Conservation (phyloP, 306 rosid species). For the Lagenaria siceraria region DNA sequence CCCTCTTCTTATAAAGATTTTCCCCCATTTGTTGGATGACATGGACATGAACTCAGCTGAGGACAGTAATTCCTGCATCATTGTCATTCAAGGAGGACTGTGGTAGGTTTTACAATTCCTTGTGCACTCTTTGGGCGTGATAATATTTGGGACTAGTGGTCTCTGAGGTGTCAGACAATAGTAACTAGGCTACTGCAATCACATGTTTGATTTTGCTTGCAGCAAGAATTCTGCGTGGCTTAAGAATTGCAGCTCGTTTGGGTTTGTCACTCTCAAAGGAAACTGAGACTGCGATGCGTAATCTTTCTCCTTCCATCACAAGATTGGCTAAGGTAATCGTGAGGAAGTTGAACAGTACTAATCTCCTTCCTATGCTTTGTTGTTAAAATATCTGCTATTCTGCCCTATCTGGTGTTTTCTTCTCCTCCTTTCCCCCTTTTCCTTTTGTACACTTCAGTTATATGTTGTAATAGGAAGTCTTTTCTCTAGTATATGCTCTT, state of each 20-base stretch:
- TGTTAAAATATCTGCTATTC: not conserved
- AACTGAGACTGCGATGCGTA: slow-evolving; percentile 28
- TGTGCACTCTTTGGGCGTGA: slow-evolving; percentile 10
- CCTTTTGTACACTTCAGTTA: not conserved
- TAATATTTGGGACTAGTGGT: slow-evolving; percentile 13
- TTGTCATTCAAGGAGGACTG: slow-evolving; percentile 73
- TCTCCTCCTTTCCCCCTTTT: not conserved
- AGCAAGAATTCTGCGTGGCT: slow-evolving; percentile 91
- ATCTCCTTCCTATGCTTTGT: not conserved
- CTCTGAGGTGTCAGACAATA: slow-evolving; percentile 9
- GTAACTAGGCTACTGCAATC: slow-evolving; percentile 15
- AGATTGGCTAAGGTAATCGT: slow-evolving; percentile 25
- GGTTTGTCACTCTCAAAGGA: slow-evolving; percentile 62
- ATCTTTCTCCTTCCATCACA: slow-evolving; percentile 24
- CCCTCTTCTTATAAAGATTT: not conserved
- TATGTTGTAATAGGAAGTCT: not conserved
- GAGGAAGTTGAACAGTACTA: not conserved
- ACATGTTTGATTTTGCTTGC: slow-evolving; percentile 9
- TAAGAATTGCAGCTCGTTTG: slow-evolving; percentile 93
- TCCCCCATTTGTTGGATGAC: slow-evolving; percentile 13
- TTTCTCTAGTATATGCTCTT: not conserved
- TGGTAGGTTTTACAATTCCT: slow-evolving; percentile 42
- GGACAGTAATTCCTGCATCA: slow-evolving; percentile 53
- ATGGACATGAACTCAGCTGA: slow-evolving; percentile 25
- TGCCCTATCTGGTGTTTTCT: not conserved